These are phyloP conservation scores for Ambrosia trifida DNA, from an alignment of 129 eudicot genomes.

Conservation along the genomic window DNA sequence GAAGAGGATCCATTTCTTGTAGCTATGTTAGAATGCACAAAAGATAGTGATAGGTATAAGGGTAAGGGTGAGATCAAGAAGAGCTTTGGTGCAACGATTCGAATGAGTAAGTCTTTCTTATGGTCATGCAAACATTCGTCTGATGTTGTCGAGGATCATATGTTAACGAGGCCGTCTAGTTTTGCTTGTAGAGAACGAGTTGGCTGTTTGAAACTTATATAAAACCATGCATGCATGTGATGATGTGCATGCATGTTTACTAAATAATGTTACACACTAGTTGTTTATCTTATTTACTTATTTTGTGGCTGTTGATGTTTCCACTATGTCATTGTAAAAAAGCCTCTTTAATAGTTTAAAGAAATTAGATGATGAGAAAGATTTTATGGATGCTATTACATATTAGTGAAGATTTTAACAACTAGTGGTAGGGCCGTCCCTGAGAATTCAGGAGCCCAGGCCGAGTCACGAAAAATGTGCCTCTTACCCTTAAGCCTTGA, in stretches of 20 bases:
- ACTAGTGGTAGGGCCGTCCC: too few species aligned
- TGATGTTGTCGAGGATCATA: constrained; percentile 20
- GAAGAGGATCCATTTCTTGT: constrained; percentile 31
- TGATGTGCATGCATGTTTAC: background rate
- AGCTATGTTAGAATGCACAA: constrained; percentile 28
- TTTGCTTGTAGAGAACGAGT: background rate
- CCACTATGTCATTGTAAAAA: background rate
- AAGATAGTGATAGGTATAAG: constrained; percentile 19
- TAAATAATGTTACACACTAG: background rate
- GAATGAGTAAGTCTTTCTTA: constrained; percentile 20
- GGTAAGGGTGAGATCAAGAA: constrained; percentile 16
- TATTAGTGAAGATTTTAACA: constrained; percentile 14
- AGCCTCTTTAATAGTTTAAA: background rate
- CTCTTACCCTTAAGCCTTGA: too few species aligned
- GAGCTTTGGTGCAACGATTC: constrained; percentile 9
- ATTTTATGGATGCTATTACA: constrained; percentile 9
- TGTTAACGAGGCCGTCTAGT: constrained; percentile 21
- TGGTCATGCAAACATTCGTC: constrained; percentile 32
- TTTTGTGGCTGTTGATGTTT: background rate
- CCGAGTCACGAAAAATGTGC: too few species aligned
- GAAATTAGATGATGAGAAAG: constrained; percentile 15
- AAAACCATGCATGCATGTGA: constrained; percentile 12
- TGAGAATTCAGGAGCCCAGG: too few species aligned
- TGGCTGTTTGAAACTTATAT: constrained; percentile 1
- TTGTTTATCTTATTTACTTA: background rate